Evolutionary conservation across 2,329 filamentous ascomycete species (phyloP).

Genomic region (Leptodontidium sp.): DNA sequence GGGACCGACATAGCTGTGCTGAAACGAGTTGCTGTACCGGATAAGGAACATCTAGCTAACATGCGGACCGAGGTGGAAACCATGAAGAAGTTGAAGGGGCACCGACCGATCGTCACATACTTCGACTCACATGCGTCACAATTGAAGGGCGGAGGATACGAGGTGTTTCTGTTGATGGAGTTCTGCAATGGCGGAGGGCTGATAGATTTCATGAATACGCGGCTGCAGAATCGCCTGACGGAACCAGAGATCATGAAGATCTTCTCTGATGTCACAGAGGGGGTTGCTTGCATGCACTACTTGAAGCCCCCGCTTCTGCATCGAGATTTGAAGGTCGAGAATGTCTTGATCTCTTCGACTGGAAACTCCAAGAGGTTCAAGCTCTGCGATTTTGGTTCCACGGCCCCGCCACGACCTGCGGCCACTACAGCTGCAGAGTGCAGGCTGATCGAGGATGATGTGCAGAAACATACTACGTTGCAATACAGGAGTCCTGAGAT

Average conservation of each 20-base stretch:
- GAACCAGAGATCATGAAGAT: slow-evolving; percentile 98
- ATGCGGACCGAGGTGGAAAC: slow-evolving; percentile 99
- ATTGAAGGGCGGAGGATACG: slow-evolving; percentile 89
- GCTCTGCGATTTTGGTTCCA: slow-evolving; percentile 96
- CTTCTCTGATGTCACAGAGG: slow-evolving; percentile 94
- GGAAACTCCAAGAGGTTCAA: slow-evolving; percentile 82
- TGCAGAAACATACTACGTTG: slow-evolving; percentile 95
- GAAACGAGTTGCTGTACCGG: slow-evolving; percentile 91
- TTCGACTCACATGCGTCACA: slow-evolving; percentile 98
- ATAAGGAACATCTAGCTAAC: slow-evolving; percentile 91
- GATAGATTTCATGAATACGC: slow-evolving; percentile 99
- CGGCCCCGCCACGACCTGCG: slow-evolving; percentile 82
- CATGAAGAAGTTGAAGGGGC: slow-evolving; percentile 99
- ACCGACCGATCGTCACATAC: slow-evolving; percentile 95
- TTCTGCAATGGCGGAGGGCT: slow-evolving; percentile 93
- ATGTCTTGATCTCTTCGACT: slow-evolving; percentile 79
- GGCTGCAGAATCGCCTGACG: slow-evolving; percentile 92
- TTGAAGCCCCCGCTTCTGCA: slow-evolving; percentile 92
- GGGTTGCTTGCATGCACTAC: slow-evolving; percentile 99
- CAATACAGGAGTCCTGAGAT: slow-evolving; percentile 98
- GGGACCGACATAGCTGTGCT: slow-evolving; percentile 49
- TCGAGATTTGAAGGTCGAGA: slow-evolving; percentile 96
- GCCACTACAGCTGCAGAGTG: slow-evolving; percentile 89
- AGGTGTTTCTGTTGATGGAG: slow-evolving; percentile 98
- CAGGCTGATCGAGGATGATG: slow-evolving; percentile 92